Evolutionary conservation across 2,329 filamentous ascomycete genomes (phyloP).

Genomic region (Juglanconis sp.): DNA sequence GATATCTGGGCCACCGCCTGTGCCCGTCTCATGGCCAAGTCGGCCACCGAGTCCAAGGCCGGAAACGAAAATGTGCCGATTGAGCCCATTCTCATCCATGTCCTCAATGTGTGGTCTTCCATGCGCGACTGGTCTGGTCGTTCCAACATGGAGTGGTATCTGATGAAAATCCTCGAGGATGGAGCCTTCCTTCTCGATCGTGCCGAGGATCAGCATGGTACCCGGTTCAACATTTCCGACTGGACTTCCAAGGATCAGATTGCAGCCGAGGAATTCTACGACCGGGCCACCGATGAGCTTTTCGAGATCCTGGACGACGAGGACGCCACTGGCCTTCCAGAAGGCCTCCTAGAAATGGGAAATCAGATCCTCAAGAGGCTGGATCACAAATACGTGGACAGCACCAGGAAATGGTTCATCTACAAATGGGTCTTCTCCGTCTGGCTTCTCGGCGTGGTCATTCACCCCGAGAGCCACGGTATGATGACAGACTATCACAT

Average conservation of each 20-base stretch:
- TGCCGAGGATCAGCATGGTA: conserved; percentile 73
- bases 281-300: conserved; percentile 72
- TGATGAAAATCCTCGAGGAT: conserved; percentile 91
- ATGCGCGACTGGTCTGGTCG: conserved; percentile 89
- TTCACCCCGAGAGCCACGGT: conserved; percentile 78
- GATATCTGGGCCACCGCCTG: conserved; percentile 87
- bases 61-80: conserved; percentile 44
- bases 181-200: conserved; percentile 87
- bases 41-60: conserved; percentile 70
- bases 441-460: conserved; percentile 79
- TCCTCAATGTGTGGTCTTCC: conserved; percentile 82
- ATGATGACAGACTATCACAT: conserved; percentile 89
- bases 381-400: conserved; percentile 67
- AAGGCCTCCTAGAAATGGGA: conserved; percentile 78
- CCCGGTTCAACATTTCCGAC: conserved; percentile 66
- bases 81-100: conserved; percentile 76
- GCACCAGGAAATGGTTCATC: conserved; percentile 78
- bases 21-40: conserved; percentile 75
- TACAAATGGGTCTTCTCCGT: conserved; percentile 90
- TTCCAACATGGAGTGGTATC: conserved; percentile 85
- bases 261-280: conserved; percentile 84
- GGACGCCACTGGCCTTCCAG: conserved; percentile 79
- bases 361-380: conserved; percentile 79
- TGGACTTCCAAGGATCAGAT: conserved; percentile 77
- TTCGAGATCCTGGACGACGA: conserved; percentile 86